These are phyloP conservation scores for Exutisphaerella laricina DNA, from an alignment of 2,329 filamentous ascomycete genomes.

Conservation along the genomic window DNA sequence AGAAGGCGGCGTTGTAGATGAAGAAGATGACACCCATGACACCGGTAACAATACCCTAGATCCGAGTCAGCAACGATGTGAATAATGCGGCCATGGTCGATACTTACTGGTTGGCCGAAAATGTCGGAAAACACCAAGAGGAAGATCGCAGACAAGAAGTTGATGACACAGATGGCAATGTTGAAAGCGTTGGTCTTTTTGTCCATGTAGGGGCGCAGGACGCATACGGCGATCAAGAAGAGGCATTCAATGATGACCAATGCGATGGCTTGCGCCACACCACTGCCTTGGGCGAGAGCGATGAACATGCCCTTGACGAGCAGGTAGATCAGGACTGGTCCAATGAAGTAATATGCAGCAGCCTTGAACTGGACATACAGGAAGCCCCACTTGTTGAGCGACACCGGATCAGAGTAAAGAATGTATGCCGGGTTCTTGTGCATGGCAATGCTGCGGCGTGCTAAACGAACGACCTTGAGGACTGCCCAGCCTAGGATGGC, in stretches of 20 bases:
- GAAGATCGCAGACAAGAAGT: slow-evolving; percentile 87
- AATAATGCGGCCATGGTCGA: too few species aligned
- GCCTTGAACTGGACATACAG: slow-evolving; percentile 96
- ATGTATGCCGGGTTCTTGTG: slow-evolving; percentile 97
- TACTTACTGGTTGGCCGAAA: slow-evolving; percentile 69
- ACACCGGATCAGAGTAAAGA: slow-evolving; percentile 88
- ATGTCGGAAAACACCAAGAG: slow-evolving; percentile 81
- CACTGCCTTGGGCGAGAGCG: slow-evolving; percentile 66
- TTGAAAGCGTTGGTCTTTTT: slow-evolving; percentile 97
- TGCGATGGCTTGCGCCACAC: slow-evolving; percentile 71
- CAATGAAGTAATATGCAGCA: slow-evolving; percentile 90
- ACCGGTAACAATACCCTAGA: slow-evolving; percentile 68
- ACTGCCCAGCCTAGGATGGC: slow-evolving; percentile 78
- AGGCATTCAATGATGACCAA: slow-evolving; percentile 76
- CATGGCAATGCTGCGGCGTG: slow-evolving; percentile 79
- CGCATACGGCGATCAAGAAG: slow-evolving; percentile 69
- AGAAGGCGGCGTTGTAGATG: slow-evolving; percentile 77
- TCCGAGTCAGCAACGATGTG: slow-evolving; percentile 7
- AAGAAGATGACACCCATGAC: slow-evolving; percentile 88
- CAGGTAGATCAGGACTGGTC: slow-evolving; percentile 70
- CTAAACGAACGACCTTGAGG: slow-evolving; percentile 82
- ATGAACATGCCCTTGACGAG: slow-evolving; percentile 88
- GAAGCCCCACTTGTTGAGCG: slow-evolving; percentile 97
- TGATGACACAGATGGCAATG: slow-evolving; percentile 82
- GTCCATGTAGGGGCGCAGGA: slow-evolving; percentile 95